Conservation (phyloP, 1,284 basidiomycete genomes). For the Dichomitus squalens region DNA sequence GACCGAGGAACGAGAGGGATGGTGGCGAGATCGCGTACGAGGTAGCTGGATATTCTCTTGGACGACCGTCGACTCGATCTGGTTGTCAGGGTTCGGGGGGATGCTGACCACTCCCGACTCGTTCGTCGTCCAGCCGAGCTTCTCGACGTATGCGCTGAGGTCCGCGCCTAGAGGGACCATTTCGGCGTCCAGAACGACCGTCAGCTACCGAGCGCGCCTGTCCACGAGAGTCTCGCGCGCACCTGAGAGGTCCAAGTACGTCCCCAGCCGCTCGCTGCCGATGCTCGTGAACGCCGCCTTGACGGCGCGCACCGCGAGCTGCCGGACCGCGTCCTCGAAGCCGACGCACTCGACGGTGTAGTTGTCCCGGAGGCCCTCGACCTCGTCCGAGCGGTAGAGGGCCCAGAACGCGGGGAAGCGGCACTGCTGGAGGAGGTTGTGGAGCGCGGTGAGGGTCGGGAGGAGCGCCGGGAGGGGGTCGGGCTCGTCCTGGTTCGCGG, state of each 20-base stretch:
- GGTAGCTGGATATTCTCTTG: constrained; percentile 88
- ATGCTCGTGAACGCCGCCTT: constrained; percentile 82
- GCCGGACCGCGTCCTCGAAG: constrained; percentile 80
- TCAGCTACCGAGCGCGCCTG: constrained; percentile 10
- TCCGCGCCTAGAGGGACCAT: constrained; percentile 48
- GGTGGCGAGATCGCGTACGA: constrained; percentile 57
- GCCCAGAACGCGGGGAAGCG: constrained; percentile 92
- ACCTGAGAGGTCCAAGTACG: constrained; percentile 77
- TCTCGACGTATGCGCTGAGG: constrained; percentile 65
- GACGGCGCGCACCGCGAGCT: constrained; percentile 77
- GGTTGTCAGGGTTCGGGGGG: constrained; percentile 91
- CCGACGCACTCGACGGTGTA: constrained; percentile 82
- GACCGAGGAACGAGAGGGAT: background rate
- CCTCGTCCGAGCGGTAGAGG: constrained; percentile 65
- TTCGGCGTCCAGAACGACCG: too few species aligned
- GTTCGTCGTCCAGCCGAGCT: constrained; percentile 79
- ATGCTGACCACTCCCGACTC: constrained; percentile 65
- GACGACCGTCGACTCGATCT: constrained; percentile 92
- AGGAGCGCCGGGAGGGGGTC: constrained; percentile 78
- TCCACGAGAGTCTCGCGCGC: constrained; percentile 21
- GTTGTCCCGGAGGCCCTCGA: constrained; percentile 78
- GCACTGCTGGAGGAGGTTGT: constrained; percentile 82
- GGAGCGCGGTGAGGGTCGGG: constrained; percentile 74
- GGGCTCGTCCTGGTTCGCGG: constrained; percentile 69
- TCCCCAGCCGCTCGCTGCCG: constrained; percentile 63